These are phyloP conservation scores for Vitis hybrid DNA, from an alignment of 177 flowering plant species.

Conservation along the genomic window DNA sequence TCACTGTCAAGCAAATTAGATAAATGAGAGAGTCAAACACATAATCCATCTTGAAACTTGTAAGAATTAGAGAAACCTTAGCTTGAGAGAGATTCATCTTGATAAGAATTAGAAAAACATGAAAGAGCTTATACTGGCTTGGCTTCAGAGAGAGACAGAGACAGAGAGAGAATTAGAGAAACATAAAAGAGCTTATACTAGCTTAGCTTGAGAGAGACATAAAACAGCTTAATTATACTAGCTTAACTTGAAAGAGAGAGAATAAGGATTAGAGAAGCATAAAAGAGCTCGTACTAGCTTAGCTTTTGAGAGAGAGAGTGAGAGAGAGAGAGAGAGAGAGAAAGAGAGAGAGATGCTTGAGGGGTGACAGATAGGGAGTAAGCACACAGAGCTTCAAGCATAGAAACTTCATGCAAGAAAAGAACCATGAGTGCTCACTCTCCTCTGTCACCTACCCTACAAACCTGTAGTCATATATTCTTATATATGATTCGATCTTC, in stretches of 20 bases:
- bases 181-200: not conserved
- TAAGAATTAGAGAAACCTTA: not conserved
- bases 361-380: slow-evolving; percentile 57
- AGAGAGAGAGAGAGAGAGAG: slow-evolving; percentile 10
- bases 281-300: too few relatives aligned
- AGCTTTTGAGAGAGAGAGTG: not conserved
- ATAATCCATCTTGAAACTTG: not conserved
- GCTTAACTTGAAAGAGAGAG: too few relatives aligned
- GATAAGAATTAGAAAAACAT: too few relatives aligned
- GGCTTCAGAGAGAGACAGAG: too few relatives aligned
- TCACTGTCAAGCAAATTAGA: too few relatives aligned
- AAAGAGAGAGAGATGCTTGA: slow-evolving; percentile 8
- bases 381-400: slow-evolving; percentile 67
- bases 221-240: too few relatives aligned
- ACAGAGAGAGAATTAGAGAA: too few relatives aligned
- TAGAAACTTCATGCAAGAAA: slow-evolving; percentile 48
- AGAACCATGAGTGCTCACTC: slow-evolving; percentile 68
- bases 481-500: not conserved
- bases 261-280: too few relatives aligned
- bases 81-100: too few relatives aligned
- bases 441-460: slow-evolving; percentile 64
- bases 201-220: too few relatives aligned
- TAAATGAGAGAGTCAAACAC: too few relatives aligned
- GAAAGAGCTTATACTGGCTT: too few relatives aligned
- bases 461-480: not conserved